Evolutionary conservation across 2,329 filamentous ascomycete species (phyloP).

Genomic region (Thermothelomyces thermophilus): DNA sequence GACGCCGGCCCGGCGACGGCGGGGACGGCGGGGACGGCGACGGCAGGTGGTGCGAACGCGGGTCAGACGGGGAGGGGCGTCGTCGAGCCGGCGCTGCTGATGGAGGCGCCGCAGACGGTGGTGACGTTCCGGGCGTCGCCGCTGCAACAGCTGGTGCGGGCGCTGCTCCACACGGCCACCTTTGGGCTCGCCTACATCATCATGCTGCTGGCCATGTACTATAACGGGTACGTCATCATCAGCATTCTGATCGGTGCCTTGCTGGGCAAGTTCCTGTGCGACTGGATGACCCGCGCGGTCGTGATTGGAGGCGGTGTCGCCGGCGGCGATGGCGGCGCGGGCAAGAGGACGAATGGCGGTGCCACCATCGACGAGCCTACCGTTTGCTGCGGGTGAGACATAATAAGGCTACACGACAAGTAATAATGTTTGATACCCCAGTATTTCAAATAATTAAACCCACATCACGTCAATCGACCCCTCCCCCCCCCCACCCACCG

Average conservation of each 20-base stretch:
- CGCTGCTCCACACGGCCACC: conserved; percentile 34
- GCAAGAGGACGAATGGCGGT: conserved; percentile 22
- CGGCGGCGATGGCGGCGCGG: conserved; percentile 19
- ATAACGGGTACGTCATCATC: conserved; percentile 41
- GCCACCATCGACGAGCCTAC: conserved; percentile 40
- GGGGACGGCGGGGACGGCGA: too few species aligned
- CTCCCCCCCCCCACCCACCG: too few species aligned
- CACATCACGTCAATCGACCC: too few species aligned
- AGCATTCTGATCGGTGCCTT: conserved; percentile 42
- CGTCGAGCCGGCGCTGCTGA: too few species aligned
- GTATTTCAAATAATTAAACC: too few species aligned
- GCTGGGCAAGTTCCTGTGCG: conserved; percentile 48
- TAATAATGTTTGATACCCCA: conserved; percentile 8
- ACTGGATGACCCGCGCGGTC: conserved; percentile 44
- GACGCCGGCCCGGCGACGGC: background rate
- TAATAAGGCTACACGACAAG: background rate
- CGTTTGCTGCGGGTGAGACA: conserved; percentile 39
- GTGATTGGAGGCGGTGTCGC: too few species aligned
- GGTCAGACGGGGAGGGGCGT: too few species aligned
- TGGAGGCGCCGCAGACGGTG: conserved; percentile 17
- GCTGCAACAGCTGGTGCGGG: conserved; percentile 35
- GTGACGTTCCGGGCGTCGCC: conserved; percentile 35
- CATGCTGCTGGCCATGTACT: conserved; percentile 42
- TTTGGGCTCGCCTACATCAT: conserved; percentile 40
- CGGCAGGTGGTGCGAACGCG: too few species aligned